Percentiles rank a stretch among this genome's conserved stretches.
phyloP scores from a whole-genome alignment of 331 rosid species.

The Quercus phellos region DNA sequence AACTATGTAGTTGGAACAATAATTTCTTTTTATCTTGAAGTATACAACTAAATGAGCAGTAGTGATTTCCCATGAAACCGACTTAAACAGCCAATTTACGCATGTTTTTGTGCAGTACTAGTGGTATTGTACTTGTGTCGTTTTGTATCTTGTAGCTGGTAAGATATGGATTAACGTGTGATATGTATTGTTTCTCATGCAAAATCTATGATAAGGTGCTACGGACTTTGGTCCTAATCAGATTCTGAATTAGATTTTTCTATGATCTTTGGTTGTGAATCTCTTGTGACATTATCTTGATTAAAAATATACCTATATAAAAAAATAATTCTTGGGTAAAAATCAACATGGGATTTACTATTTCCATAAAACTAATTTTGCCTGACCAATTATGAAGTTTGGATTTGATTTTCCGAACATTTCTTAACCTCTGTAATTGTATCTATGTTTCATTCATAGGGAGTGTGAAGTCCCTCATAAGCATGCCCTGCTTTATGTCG shows the following conservation, averaged over 20 bases:
- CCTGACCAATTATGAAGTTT: not conserved
- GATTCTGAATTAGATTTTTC: not conserved
- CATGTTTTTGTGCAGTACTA: too few species aligned
- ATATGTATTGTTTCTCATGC: not conserved
- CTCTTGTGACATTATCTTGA: not conserved
- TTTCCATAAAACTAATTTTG: not conserved
- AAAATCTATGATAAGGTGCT: not conserved
- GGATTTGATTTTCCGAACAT: not conserved
- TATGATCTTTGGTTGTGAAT: not conserved
- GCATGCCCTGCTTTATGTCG: constrained; percentile 91
- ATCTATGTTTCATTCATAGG: constrained; percentile 34
- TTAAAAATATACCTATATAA: too few species aligned
- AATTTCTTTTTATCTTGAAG: not conserved
- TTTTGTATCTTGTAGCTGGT: not conserved
- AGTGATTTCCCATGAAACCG: not conserved
- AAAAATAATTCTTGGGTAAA: not conserved
- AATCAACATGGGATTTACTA: not conserved
- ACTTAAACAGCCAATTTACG: not conserved
- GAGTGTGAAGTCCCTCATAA: constrained; percentile 80
- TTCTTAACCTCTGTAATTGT: not conserved
- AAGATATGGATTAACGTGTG: not conserved
- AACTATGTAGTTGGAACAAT: not conserved
- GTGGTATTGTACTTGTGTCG: not conserved
- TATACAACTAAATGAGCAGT: not conserved
- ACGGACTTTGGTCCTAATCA: not conserved